A percentile compares a stretch with the other conserved stretches of the same genome.
Evolutionary conservation across 495 filamentous ascomycete genomes (phyloP).

Genomic region (Penicillium lividum): DNA sequence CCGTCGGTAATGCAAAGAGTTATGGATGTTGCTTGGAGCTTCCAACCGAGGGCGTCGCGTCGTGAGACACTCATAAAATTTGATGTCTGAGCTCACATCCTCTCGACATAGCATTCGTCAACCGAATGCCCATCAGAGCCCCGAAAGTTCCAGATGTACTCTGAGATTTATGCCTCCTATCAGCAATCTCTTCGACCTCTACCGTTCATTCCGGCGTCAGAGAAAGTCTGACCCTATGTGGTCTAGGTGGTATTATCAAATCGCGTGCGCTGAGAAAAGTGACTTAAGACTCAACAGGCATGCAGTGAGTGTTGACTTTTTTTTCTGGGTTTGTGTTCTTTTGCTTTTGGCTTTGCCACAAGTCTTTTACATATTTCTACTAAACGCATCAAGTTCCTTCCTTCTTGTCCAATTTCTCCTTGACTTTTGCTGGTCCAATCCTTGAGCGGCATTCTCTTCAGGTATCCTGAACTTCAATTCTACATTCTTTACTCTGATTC

Average conservation of each 20-base stretch:
- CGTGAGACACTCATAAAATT: constrained; percentile 21
- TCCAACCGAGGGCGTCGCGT: background rate
- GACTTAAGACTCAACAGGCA: constrained; percentile 10
- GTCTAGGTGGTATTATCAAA: constrained; percentile 1
- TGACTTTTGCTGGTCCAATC: background rate
- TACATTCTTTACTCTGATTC: background rate
- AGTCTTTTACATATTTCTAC: constrained; percentile 12
- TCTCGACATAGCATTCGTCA: constrained; percentile 24
- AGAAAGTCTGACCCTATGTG: constrained; percentile 5
- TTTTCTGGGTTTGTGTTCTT: constrained; percentile 1
- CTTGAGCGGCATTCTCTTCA: background rate
- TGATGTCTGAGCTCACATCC: constrained; percentile 16
- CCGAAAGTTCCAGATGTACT: constrained; percentile 14
- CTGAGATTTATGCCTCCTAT: constrained; percentile 17
- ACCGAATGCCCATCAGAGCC: constrained; percentile 12
- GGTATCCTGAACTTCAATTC: background rate
- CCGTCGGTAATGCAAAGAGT: constrained; percentile 19
- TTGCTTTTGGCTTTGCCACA: background rate
- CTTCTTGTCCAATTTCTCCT: constrained; percentile 2
- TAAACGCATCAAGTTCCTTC: constrained; percentile 1
- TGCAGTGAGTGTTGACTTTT: constrained; percentile 8
- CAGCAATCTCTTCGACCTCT: constrained; percentile 13
- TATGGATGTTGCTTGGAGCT: constrained; percentile 22
- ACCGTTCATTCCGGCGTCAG: constrained; percentile 22
- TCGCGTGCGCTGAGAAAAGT: constrained; percentile 1